Evolutionary conservation across 2,329 filamentous ascomycete genomes (phyloP).

Genomic region (Juglanconis sp.): DNA sequence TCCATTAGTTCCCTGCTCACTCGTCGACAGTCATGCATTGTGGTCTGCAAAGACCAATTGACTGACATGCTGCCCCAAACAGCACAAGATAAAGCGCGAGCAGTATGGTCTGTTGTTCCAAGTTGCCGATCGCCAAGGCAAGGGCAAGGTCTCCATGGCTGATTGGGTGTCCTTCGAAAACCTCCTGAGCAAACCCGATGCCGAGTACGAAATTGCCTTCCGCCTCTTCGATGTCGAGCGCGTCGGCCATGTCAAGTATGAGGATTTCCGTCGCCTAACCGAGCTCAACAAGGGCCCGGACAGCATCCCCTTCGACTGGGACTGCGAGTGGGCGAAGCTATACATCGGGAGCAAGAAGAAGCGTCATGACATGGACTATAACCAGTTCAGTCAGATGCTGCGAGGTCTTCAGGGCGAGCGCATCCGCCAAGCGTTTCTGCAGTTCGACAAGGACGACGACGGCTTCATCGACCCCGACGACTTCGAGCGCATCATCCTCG

Average conservation of each 20-base stretch:
- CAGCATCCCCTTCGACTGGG: conserved; percentile 93
- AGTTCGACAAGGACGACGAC: conserved; percentile 86
- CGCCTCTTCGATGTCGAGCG: conserved; percentile 88
- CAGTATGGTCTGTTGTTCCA: conserved; percentile 93
- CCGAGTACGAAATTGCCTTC: conserved; percentile 98
- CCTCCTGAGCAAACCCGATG: conserved; percentile 87
- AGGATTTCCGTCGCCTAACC: conserved; percentile 81
- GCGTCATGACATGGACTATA: conserved; percentile 88
- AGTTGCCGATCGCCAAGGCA: conserved; percentile 77
- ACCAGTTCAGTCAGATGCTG: conserved; percentile 97
- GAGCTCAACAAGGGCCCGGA: conserved; percentile 82
- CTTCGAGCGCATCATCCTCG: conserved; percentile 93
- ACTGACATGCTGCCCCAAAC: conserved; percentile 19
- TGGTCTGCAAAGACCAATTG: background rate
- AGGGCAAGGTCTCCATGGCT: conserved; percentile 70
- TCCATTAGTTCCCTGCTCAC: conserved; percentile 1
- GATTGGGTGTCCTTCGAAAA: conserved; percentile 96
- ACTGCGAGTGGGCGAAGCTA: conserved; percentile 91
- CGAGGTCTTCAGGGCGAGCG: conserved; percentile 93
- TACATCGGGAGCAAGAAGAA: conserved; percentile 88
- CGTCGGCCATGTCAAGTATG: conserved; percentile 82
- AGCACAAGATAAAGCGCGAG: conserved; percentile 97
- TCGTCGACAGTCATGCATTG: background rate
- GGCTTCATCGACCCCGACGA: conserved; percentile 94
- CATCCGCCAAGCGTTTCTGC: conserved; percentile 90